Conservation (phyloP, 352 stramenopile species). For the Phytophthora parvispora region DNA sequence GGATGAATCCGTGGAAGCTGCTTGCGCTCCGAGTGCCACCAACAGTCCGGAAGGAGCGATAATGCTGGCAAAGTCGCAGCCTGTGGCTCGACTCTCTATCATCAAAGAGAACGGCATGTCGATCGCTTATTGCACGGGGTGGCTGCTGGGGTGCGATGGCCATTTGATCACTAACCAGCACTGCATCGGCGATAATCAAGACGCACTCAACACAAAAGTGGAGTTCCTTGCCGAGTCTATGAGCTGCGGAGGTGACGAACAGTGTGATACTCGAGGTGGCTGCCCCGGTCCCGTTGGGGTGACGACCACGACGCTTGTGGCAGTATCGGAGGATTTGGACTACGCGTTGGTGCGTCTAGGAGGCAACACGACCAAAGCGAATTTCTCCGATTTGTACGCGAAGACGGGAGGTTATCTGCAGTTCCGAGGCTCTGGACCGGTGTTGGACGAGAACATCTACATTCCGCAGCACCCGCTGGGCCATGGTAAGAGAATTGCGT, state of each 20-base stretch:
- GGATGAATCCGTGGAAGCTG: constrained; percentile 78
- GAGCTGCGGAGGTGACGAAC: constrained; percentile 50
- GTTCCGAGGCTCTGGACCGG: constrained; percentile 56
- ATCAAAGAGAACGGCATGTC: constrained; percentile 69
- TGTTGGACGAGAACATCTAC: constrained; percentile 70
- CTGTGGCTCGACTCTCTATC: constrained; percentile 74
- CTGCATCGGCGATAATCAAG: constrained; percentile 68
- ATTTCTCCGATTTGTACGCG: constrained; percentile 36
- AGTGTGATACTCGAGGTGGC: constrained; percentile 49
- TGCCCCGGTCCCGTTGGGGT: constrained; percentile 57
- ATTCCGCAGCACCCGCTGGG: constrained; percentile 77
- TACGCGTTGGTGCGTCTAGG: constrained; percentile 69
- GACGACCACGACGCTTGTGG: constrained; percentile 57
- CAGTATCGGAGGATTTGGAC: constrained; percentile 67
- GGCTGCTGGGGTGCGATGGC: constrained; percentile 76
- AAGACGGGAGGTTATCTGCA: constrained; percentile 70
- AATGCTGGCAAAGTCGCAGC: constrained; percentile 57
- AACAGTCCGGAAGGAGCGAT: constrained; percentile 28
- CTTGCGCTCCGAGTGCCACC: constrained; percentile 51
- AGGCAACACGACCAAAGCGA: constrained; percentile 25
- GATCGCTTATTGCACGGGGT: constrained; percentile 79
- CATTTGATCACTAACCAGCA: constrained; percentile 88
- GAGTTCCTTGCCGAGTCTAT: constrained; percentile 75
- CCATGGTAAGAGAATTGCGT: constrained; percentile 72
- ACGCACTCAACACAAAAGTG: constrained; percentile 73